Percentiles rank a stretch among this genome's conserved stretches.
phyloP scores from a whole-genome alignment of 169 alveolate species.

The Plasmodium relictum region DNA sequence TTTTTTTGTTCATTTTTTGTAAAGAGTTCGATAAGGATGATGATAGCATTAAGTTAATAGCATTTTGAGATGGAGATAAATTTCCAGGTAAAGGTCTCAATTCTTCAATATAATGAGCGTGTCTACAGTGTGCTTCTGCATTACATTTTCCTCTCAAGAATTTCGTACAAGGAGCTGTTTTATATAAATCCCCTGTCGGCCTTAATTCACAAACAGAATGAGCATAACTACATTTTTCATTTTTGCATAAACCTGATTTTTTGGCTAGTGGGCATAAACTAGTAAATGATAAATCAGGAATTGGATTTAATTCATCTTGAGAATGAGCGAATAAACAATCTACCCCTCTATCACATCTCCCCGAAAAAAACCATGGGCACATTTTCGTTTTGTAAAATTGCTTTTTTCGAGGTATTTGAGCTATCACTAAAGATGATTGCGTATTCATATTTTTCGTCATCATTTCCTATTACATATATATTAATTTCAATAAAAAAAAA shows the following conservation, averaged over 20 bases:
- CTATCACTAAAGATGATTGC: constrained; percentile 39
- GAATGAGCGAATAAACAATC: constrained; percentile 91
- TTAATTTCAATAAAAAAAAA: neutral
- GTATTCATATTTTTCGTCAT: constrained; percentile 35
- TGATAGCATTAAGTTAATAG: constrained; percentile 61
- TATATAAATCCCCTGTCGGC: constrained; percentile 71
- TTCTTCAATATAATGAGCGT: constrained; percentile 67
- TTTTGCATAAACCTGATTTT: constrained; percentile 85
- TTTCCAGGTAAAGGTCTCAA: constrained; percentile 69
- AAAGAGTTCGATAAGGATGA: constrained; percentile 23
- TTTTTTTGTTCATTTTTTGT: constrained; percentile 24
- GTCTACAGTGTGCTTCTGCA: constrained; percentile 72
- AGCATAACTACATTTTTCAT: constrained; percentile 80
- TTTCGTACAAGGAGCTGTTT: constrained; percentile 69
- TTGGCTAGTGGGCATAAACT: constrained; percentile 87
- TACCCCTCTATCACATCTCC: constrained; percentile 88
- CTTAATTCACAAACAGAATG: constrained; percentile 77
- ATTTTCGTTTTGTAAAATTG: constrained; percentile 71
- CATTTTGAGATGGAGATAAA: constrained; percentile 62
- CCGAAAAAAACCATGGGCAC: constrained; percentile 76
- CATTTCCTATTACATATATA: constrained; percentile 14
- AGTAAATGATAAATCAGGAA: constrained; percentile 67
- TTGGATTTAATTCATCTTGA: constrained; percentile 86
- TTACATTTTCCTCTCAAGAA: constrained; percentile 73
- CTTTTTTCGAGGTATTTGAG: constrained; percentile 71